Evolutionary conservation across 768 basidiomycete genomes (phyloP).

Genomic region (Sarcomyxa edulis): DNA sequence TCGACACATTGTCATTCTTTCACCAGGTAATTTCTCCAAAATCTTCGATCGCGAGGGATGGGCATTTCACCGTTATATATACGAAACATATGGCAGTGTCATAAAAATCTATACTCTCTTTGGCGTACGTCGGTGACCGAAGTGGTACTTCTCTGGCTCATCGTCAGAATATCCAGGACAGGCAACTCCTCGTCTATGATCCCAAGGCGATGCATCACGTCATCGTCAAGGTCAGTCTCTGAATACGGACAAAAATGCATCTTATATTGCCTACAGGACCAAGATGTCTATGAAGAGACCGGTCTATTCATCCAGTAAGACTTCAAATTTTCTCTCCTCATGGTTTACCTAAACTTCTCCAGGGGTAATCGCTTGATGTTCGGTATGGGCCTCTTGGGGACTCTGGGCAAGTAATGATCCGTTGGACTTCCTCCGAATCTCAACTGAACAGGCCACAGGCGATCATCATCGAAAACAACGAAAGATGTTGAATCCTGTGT

Average conservation of each 20-base stretch:
- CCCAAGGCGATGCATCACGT: slow-evolving; percentile 29
- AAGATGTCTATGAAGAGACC: slow-evolving; percentile 25
- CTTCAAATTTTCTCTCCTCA: no score
- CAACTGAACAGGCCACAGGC: slow-evolving; percentile 12
- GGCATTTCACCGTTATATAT: neutral
- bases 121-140: slow-evolving; percentile 7
- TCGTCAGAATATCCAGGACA: no score
- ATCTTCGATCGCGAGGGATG: slow-evolving; percentile 5
- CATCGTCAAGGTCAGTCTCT: slow-evolving; percentile 26
- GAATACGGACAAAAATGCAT: no score
- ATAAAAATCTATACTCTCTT: slow-evolving; percentile 9
- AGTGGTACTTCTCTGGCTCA: no score
- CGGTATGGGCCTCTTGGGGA: neutral
- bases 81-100: slow-evolving; percentile 8
- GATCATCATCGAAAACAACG: slow-evolving; percentile 26
- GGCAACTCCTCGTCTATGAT: slow-evolving; percentile 27
- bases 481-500: slow-evolving; percentile 29
- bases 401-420: slow-evolving; percentile 1
- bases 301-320: slow-evolving; percentile 11
- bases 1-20: no score
- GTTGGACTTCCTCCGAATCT: neutral
- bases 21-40: slow-evolving; percentile 14
- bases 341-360: no score
- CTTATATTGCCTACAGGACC: no score
- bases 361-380: slow-evolving; percentile 1